Evolutionary conservation across 169 alveolate genomes (phyloP).

Genomic region (Plasmodium cynomolgi): DNA sequence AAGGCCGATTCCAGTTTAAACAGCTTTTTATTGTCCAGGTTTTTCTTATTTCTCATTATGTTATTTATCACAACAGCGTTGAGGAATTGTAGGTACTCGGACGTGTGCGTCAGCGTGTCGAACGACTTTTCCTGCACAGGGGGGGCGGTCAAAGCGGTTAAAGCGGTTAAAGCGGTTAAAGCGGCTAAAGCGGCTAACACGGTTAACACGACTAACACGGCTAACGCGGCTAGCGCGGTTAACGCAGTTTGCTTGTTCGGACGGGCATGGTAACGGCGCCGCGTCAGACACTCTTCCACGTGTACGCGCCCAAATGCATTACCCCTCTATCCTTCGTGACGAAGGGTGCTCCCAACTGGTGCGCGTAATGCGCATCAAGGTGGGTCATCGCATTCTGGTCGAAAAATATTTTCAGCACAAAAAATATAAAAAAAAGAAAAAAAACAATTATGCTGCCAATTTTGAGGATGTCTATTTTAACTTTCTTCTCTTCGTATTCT

Average conservation of each 20-base stretch:
- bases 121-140: slow-evolving; percentile 37
- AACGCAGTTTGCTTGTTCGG: neutral
- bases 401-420: slow-evolving; percentile 27
- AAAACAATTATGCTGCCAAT: slow-evolving; percentile 1
- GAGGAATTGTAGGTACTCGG: slow-evolving; percentile 36
- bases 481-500: slow-evolving; percentile 8
- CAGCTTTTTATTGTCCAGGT: slow-evolving; percentile 20
- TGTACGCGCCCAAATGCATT: neutral
- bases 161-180: neutral
- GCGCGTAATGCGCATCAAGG: slow-evolving; percentile 3
- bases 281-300: neutral
- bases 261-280: neutral
- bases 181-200: neutral
- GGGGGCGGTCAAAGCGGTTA: neutral
- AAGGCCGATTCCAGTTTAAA: slow-evolving; percentile 23
- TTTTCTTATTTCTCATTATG: slow-evolving; percentile 64
- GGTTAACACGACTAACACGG: too few relatives aligned
- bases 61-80: slow-evolving; percentile 36
- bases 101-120: slow-evolving; percentile 12
- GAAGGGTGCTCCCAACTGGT: slow-evolving; percentile 10
- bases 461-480: slow-evolving; percentile 3
- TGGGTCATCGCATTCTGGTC: neutral
- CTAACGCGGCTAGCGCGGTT: neutral
- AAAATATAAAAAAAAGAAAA: slow-evolving; percentile 25
- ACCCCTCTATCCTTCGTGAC: slow-evolving; percentile 5